Percentiles rank a stretch among this genome's conserved stretches.
Conservation (phyloP, 345 rosid species). For the Populus simonii region DNA sequence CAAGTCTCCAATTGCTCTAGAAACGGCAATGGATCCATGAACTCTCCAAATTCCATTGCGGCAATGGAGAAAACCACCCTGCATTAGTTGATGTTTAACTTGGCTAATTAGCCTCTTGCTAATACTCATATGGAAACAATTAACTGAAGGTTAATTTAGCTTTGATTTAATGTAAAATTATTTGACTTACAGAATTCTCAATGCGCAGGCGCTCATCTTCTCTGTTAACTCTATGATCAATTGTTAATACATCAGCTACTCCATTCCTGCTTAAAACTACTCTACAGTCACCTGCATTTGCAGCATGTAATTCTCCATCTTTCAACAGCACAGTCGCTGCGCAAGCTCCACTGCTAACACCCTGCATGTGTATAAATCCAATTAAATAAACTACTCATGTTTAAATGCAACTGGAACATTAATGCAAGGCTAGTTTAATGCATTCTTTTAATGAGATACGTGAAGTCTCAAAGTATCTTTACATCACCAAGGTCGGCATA, state of each 20-base stretch:
- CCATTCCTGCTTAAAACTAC: slow-evolving; percentile 48
- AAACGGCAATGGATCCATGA: slow-evolving; percentile 50
- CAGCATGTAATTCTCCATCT: slow-evolving; percentile 39
- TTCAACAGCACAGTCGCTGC: slow-evolving; percentile 39
- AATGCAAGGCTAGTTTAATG: no score
- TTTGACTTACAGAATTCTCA: slow-evolving; percentile 34
- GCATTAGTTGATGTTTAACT: neutral
- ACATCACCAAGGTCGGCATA: neutral
- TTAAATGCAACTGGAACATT: neutral
- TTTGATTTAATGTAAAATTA: neutral
- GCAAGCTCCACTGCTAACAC: slow-evolving; percentile 50
- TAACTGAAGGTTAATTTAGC: no score
- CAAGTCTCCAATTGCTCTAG: slow-evolving; percentile 54
- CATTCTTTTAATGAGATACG: neutral
- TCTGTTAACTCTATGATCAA: slow-evolving; percentile 37
- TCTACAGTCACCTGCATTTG: slow-evolving; percentile 52
- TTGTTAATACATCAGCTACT: slow-evolving; percentile 35
- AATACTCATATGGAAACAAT: no score
- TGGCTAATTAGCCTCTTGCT: neutral
- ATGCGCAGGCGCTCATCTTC: slow-evolving; percentile 49
- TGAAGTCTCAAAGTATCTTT: no score
- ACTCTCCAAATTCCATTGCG: slow-evolving; percentile 49
- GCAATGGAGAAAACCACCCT: slow-evolving; percentile 54
- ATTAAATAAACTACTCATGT: neutral
- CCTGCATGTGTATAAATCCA: slow-evolving; percentile 19